A percentile compares a stretch with the other conserved stretches of the same genome.
Evolutionary conservation across 305 asterid genomes (phyloP).

Genomic region (Solanum aculeatissimum): DNA sequence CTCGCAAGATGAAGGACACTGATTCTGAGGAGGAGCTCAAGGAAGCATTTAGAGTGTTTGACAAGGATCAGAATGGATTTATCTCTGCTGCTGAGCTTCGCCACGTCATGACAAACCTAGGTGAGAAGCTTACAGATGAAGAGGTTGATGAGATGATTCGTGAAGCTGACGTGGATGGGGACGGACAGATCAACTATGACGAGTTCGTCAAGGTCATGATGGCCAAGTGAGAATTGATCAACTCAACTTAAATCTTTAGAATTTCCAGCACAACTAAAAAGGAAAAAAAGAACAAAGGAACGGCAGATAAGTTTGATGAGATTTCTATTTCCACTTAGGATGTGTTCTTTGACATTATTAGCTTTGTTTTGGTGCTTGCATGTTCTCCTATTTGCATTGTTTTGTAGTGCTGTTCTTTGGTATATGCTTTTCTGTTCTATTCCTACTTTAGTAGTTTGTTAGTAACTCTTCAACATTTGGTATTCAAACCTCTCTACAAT

Average conservation of each 20-base stretch:
- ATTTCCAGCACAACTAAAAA: not conserved
- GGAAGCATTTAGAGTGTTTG: conserved; percentile 83
- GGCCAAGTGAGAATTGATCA: conserved; percentile 76
- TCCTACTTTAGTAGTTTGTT: not conserved
- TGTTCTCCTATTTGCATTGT: conserved; percentile 19
- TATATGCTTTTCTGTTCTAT: not conserved
- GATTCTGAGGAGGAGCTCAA: conserved; percentile 87
- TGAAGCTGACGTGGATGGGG: conserved; percentile 87
- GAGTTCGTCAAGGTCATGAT: conserved; percentile 97
- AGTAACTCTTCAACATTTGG: not conserved
- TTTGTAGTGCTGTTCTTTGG: conserved; percentile 15
- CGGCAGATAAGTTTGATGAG: conserved; percentile 8
- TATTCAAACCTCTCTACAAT: not conserved
- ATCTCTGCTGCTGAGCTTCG: conserved; percentile 88
- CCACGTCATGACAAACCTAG: conserved; percentile 81
- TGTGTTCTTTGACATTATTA: conserved; percentile 9
- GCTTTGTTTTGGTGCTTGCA: conserved; percentile 15
- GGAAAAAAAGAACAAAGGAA: not conserved
- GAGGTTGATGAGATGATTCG: conserved; percentile 94
- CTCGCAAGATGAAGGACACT: conserved; percentile 85
- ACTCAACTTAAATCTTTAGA: conserved; percentile 12
- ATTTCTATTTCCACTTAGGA: conserved; percentile 13
- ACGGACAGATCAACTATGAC: conserved; percentile 89
- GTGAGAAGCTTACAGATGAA: conserved; percentile 81
- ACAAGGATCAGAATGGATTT: conserved; percentile 81